Evolutionary conservation across 768 basidiomycete genomes (phyloP).

Genomic region (Coprinopsis strossmayeri): DNA sequence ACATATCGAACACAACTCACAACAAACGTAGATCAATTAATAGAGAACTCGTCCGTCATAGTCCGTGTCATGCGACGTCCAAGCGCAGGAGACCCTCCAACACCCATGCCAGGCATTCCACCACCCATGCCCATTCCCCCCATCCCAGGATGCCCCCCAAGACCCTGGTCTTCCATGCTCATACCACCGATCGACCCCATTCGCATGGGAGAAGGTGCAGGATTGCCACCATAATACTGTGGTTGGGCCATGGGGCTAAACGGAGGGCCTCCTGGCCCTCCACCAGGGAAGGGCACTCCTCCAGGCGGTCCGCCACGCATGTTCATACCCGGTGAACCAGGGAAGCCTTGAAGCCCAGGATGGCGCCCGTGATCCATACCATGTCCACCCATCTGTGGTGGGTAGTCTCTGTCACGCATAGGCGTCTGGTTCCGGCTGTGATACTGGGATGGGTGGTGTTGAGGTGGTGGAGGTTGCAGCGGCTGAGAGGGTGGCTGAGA

Average conservation of each 20-base stretch:
- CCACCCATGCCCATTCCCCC: constrained; percentile 26
- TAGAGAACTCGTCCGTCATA: constrained; percentile 25
- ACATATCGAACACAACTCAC: constrained; percentile 4
- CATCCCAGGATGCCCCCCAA: constrained; percentile 20
- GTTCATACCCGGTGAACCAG: constrained; percentile 20
- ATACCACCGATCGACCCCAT: constrained; percentile 24
- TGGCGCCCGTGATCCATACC: constrained; percentile 11
- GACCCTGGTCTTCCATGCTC: constrained; percentile 14
- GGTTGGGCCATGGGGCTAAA: constrained; percentile 23
- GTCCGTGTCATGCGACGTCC: constrained; percentile 22
- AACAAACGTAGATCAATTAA: constrained; percentile 9
- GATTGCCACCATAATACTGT: constrained; percentile 14
- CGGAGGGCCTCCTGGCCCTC: constrained; percentile 20
- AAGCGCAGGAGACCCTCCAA: constrained; percentile 21
- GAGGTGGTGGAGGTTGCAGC: constrained; percentile 19
- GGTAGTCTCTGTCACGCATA: constrained; percentile 21
- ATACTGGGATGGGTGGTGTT: constrained; percentile 22
- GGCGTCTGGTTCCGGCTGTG: constrained; percentile 26
- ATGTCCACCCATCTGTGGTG: constrained; percentile 21
- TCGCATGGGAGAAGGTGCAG: constrained; percentile 27
- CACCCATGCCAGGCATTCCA: constrained; percentile 22
- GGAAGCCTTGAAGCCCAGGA: constrained; percentile 18
- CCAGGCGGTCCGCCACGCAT: constrained; percentile 14
- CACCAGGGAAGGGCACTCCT: background rate
- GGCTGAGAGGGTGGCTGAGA: constrained; percentile 23